Conservation (phyloP, 345 rosid genomes). For the Heritiera fomes region DNA sequence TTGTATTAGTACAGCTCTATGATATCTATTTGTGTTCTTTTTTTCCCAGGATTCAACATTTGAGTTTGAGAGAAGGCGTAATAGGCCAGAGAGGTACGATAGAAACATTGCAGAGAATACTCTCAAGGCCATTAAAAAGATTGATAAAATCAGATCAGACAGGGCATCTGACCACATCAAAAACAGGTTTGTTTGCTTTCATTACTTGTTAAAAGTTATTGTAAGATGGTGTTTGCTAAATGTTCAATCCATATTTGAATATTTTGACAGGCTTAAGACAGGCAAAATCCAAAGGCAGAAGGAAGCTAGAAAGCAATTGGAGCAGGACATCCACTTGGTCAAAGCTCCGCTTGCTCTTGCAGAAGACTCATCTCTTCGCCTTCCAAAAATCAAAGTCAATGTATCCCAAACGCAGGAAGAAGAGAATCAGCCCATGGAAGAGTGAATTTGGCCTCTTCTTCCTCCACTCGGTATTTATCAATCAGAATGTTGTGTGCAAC, state of each 20-base stretch:
- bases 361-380: conserved; percentile 40
- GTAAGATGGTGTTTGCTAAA: background rate
- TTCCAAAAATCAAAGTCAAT: conserved; percentile 60
- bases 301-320: conserved; percentile 47
- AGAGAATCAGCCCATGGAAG: conserved; percentile 73
- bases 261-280: conserved; percentile 54
- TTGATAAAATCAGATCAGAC: conserved; percentile 63
- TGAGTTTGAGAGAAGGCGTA: conserved; percentile 94
- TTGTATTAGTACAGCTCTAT: background rate
- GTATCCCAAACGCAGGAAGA: conserved; percentile 41
- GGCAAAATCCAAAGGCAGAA: conserved; percentile 43
- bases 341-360: conserved; percentile 48
- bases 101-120: conserved; percentile 74
- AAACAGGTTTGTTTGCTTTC: conserved; percentile 45
- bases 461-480: background rate
- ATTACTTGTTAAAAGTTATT: background rate
- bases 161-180: conserved; percentile 57
- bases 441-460: conserved; percentile 38
- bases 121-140: conserved; percentile 83
- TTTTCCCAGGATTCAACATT: conserved; percentile 70
- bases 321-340: conserved; percentile 51
- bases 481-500: background rate
- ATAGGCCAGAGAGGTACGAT: conserved; percentile 95
- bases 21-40: conserved; percentile 14
- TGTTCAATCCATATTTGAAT: background rate